phyloP scores from a whole-genome alignment of 441 rosid genomes.

The Populus tomentosa region DNA sequence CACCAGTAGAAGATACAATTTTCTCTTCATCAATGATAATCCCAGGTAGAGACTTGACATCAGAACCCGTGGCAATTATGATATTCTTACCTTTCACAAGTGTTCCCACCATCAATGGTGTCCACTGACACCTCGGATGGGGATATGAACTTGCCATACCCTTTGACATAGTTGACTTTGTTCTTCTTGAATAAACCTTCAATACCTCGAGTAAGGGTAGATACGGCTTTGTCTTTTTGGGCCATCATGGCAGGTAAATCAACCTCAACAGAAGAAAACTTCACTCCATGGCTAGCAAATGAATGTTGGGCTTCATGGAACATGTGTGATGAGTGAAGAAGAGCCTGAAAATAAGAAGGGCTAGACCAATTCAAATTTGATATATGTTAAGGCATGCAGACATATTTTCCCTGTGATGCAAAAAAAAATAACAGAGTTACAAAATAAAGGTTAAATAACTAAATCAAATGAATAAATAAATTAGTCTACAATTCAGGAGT shows the following conservation, averaged over 20 bases:
- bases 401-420: background rate
- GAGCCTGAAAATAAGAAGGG: slow-evolving; percentile 46
- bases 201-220: slow-evolving; percentile 75
- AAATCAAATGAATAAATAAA: too few species aligned
- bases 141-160: slow-evolving; percentile 84
- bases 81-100: slow-evolving; percentile 86
- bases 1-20: slow-evolving; percentile 99
- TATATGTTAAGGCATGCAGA: background rate
- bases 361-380: background rate
- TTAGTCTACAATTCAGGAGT: too few species aligned
- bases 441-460: too few species aligned
- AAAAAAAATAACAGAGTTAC: too few species aligned
- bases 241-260: slow-evolving; percentile 96
- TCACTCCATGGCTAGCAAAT: slow-evolving; percentile 87
- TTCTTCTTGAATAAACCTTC: slow-evolving; percentile 98
- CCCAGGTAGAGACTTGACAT: slow-evolving; percentile 92
- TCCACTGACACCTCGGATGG: slow-evolving; percentile 89
- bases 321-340: slow-evolving; percentile 99
- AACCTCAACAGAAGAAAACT: slow-evolving; percentile 80
- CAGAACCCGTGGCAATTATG: slow-evolving; percentile 91
- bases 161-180: slow-evolving; percentile 91
- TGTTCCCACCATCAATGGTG: slow-evolving; percentile 67
- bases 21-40: slow-evolving; percentile 90
- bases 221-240: slow-evolving; percentile 97
- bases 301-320: slow-evolving; percentile 89